Evolutionary conservation across 2,329 filamentous ascomycete genomes (phyloP).

Genomic region (Juglanconis oblonga): DNA sequence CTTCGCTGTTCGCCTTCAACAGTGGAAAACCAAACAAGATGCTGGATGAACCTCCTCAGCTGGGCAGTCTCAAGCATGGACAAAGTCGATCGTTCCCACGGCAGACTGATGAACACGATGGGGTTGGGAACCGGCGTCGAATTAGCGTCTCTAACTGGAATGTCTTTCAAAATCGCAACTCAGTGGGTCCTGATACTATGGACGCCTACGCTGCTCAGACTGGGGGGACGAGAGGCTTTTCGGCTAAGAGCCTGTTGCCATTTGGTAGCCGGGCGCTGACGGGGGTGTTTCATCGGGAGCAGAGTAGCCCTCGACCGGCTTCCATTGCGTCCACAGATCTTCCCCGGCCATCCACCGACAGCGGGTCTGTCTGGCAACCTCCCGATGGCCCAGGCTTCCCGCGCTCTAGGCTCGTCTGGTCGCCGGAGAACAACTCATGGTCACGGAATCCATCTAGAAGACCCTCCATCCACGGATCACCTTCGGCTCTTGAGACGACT

Average conservation of each 20-base stretch:
- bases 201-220: constrained; percentile 29
- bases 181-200: constrained; percentile 42
- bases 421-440: constrained; percentile 48
- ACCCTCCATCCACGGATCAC: constrained; percentile 76
- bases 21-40: constrained; percentile 62
- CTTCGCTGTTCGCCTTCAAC: constrained; percentile 54
- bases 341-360: constrained; percentile 76
- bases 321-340: constrained; percentile 69
- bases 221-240: constrained; percentile 35
- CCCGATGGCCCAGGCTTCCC: constrained; percentile 42
- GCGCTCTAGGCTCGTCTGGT: constrained; percentile 16
- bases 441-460: constrained; percentile 73
- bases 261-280: constrained; percentile 48
- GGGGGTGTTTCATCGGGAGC: constrained; percentile 50
- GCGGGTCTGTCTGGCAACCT: constrained; percentile 69
- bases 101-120: constrained; percentile 55
- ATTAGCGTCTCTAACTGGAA: constrained; percentile 59
- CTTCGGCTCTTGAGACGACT: constrained; percentile 58
- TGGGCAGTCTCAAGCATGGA: constrained; percentile 67
- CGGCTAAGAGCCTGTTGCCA: constrained; percentile 41
- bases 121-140: constrained; percentile 50
- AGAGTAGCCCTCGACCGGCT: constrained; percentile 61
- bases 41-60: constrained; percentile 56
- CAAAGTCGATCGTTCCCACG: constrained; percentile 78
- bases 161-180: constrained; percentile 51